Conservation (phyloP, 1,284 basidiomycete species). For the Phylloporus sp. region DNA sequence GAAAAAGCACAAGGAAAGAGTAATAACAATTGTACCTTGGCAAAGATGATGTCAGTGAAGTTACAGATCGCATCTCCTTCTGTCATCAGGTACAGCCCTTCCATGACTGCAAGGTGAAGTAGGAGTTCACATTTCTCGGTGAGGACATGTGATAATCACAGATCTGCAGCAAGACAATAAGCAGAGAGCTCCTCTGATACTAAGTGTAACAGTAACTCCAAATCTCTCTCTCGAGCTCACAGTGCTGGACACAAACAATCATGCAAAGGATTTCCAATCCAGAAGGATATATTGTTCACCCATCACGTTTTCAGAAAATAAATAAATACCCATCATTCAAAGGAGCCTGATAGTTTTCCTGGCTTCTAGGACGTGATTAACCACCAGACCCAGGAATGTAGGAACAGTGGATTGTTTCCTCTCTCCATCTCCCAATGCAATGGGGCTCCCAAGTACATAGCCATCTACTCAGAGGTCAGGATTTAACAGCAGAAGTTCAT, state of each 20-base stretch:
- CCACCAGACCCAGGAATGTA: constrained; percentile 61
- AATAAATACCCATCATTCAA: constrained; percentile 43
- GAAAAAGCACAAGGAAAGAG: neutral
- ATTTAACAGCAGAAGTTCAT: constrained; percentile 62
- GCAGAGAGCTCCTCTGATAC: constrained; percentile 68
- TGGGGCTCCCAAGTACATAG: constrained; percentile 57
- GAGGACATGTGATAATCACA: constrained; percentile 60
- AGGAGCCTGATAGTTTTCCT: constrained; percentile 84
- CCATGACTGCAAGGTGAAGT: constrained; percentile 71
- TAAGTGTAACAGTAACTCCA: constrained; percentile 61
- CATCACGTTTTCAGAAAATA: constrained; percentile 29
- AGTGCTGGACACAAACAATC: constrained; percentile 34
- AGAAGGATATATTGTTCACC: constrained; percentile 15
- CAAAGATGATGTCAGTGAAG: constrained; percentile 73
- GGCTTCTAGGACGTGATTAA: constrained; percentile 63
- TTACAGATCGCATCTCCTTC: constrained; percentile 73
- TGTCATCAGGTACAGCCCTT: constrained; percentile 76
- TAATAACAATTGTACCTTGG: constrained; percentile 54
- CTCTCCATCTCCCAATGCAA: constrained; percentile 36
- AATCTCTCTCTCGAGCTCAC: constrained; percentile 53
- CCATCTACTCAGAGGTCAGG: constrained; percentile 85
- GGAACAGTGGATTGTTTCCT: constrained; percentile 53
- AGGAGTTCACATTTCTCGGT: constrained; percentile 73
- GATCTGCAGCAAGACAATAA: constrained; percentile 59
- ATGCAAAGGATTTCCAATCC: constrained; percentile 37